A percentile compares a stretch with the other conserved stretches of the same genome.
phyloP scores from a whole-genome alignment of 2,329 filamentous ascomycete genomes.

The Botrytis medusae region DNA sequence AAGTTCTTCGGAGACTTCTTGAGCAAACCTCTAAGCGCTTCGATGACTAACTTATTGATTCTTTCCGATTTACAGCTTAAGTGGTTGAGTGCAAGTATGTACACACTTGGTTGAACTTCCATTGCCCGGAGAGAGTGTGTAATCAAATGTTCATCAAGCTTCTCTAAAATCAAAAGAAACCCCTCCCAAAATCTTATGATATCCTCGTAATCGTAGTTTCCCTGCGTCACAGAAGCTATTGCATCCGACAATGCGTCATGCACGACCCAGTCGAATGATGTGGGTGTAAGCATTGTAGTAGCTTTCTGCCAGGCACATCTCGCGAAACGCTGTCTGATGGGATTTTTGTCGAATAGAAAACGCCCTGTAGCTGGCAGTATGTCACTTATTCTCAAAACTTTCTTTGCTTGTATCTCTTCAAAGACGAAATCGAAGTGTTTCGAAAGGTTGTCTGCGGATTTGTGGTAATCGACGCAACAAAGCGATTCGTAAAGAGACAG shows the following conservation, averaged over 20 bases:
- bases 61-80: slow-evolving; percentile 51
- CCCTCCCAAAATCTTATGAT: slow-evolving; percentile 80
- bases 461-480: slow-evolving; percentile 78
- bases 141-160: slow-evolving; percentile 71
- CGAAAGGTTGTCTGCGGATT: slow-evolving; percentile 40
- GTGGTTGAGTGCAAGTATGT: slow-evolving; percentile 58
- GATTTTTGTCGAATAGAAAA: slow-evolving; percentile 77
- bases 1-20: slow-evolving; percentile 76
- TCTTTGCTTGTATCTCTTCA: slow-evolving; percentile 73
- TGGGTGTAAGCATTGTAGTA: slow-evolving; percentile 57
- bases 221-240: slow-evolving; percentile 60
- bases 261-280: slow-evolving; percentile 87
- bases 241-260: slow-evolving; percentile 68
- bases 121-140: slow-evolving; percentile 76
- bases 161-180: slow-evolving; percentile 69
- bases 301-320: slow-evolving; percentile 62
- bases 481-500: slow-evolving; percentile 85
- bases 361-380: slow-evolving; percentile 79
- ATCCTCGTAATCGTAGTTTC: slow-evolving; percentile 49
- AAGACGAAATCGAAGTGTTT: slow-evolving; percentile 77
- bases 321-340: slow-evolving; percentile 65
- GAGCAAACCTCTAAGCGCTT: slow-evolving; percentile 68
- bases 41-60: slow-evolving; percentile 67
- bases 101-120: slow-evolving; percentile 74
- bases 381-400: slow-evolving; percentile 71